phyloP scores from a whole-genome alignment of 2,329 filamentous ascomycete genomes.

The Hymenoscyphus salicellus region DNA sequence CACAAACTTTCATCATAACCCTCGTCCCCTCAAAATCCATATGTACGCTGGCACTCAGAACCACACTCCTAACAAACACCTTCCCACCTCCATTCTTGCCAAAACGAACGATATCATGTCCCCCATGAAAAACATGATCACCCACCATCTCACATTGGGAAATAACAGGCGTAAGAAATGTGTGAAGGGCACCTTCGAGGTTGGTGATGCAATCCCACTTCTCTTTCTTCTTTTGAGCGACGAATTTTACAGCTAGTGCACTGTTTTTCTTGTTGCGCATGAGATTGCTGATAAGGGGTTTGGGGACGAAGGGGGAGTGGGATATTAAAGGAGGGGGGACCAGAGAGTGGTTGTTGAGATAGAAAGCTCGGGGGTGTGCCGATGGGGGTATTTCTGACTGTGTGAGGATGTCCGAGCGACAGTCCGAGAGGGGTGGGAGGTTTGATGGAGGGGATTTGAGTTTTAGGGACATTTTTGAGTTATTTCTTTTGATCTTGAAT shows the following conservation, averaged over 20 bases:
- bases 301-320: constrained; percentile 24
- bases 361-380: constrained; percentile 14
- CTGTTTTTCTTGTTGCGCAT: constrained; percentile 28
- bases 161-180: constrained; percentile 29
- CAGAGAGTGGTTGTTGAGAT: constrained; percentile 12
- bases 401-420: constrained; percentile 15
- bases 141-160: constrained; percentile 25
- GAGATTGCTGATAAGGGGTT: constrained; percentile 16
- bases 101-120: constrained; percentile 25
- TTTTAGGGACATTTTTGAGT: not conserved
- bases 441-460: constrained; percentile 1
- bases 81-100: constrained; percentile 3
- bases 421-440: not conserved
- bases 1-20: constrained; percentile 29
- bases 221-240: not conserved
- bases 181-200: constrained; percentile 32
- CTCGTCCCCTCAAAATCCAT: constrained; percentile 29
- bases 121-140: constrained; percentile 25
- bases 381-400: constrained; percentile 13
- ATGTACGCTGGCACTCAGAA: constrained; percentile 29
- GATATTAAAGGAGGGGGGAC: constrained; percentile 27
- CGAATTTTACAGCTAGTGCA: constrained; percentile 26
- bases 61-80: constrained; percentile 22
- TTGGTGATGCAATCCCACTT: constrained; percentile 25
- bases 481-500: not conserved